Percentiles rank a stretch among this genome's conserved stretches.
Conservation (phyloP, 352 stramenopile species). For the Phytophthora pinifolia region DNA sequence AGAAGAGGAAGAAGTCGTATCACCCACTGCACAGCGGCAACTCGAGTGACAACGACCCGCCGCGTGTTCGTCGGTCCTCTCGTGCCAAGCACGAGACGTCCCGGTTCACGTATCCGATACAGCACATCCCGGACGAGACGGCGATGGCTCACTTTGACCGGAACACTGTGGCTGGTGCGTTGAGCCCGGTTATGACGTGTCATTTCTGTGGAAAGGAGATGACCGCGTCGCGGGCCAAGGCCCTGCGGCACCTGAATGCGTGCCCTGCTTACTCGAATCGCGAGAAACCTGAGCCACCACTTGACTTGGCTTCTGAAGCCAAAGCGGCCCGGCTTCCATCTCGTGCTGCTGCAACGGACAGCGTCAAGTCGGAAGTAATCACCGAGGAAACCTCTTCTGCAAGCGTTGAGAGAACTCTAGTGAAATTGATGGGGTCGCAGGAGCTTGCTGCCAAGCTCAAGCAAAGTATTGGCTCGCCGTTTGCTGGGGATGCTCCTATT, state of each 20-base stretch:
- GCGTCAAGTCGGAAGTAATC: slow-evolving; percentile 5
- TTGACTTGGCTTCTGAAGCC: not conserved
- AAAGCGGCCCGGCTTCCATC: not conserved
- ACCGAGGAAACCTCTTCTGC: not conserved
- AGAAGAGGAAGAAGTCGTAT: slow-evolving; percentile 10
- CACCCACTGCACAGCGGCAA: not conserved
- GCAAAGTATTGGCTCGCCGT: slow-evolving; percentile 1
- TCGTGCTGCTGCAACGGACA: not conserved
- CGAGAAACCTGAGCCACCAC: not conserved
- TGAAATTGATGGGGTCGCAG: slow-evolving; percentile 34
- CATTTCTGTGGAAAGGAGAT: slow-evolving; percentile 24
- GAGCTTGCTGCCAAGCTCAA: slow-evolving; percentile 30
- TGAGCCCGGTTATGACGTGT: slow-evolving; percentile 9
- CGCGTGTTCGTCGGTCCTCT: slow-evolving; percentile 17
- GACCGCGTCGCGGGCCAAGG: slow-evolving; percentile 5
- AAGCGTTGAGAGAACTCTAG: not conserved
- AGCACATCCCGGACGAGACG: not conserved
- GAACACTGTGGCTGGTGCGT: not conserved
- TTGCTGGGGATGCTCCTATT: slow-evolving; percentile 25
- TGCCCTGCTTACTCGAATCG: slow-evolving; percentile 1
- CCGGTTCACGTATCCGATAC: slow-evolving; percentile 2
- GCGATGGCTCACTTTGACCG: slow-evolving; percentile 21
- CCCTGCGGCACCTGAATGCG: slow-evolving; percentile 13
- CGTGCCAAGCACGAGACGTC: slow-evolving; percentile 15
- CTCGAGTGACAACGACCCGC: not conserved